Base-by-base conservation (phyloP, 768 basidiomycete genomes). In the Rhizopogon vesiculosus region DNA sequence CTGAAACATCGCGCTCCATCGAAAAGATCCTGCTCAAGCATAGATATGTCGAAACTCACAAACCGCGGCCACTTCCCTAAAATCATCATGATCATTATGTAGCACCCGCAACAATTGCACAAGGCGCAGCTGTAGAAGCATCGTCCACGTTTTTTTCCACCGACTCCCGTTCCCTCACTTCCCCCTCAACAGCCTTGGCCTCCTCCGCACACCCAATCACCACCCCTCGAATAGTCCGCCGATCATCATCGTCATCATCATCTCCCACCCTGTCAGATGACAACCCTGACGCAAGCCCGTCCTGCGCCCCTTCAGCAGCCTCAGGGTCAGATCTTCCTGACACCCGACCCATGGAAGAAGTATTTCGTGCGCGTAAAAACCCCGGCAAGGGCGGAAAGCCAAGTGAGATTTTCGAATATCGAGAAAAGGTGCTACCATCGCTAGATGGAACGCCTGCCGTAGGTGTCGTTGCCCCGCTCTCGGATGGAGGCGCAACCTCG, bases 301-400 rank as follows among this genome's bases (percentile, higher is more conserved):
- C 70, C 19, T 56, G 62, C 9, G 35, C 35, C 44, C 59, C 63
- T 49, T 59, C 68, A 13, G 54, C 59, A 31, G 54, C 49, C 42
- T 69, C 67, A 53, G 59, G 61, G 28, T 48, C 51, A 33, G 38
- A 39, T 60, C 63, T 70, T 39, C 57, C 59, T 40, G 65, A 62
- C 29, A 65, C 51, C 19, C 60, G 66, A 19, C 65, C 64, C 51
- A 61, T 55, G 49, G 65, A 74, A 18, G 84, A 80, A 31, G 84
- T 78, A 65, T 87, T 79, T 48, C 86, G 81, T 19, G 78, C 74
- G 39, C 86, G 81, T 53, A 85, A 73, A 66, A 88, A 82, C 29
- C 80, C 84, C 44, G 86, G 75, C 40, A 89, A 77, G 5, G 86
- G 82, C 46, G 81, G 78, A 59, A 87, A 78, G 59, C 76, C 82